phyloP scores from a whole-genome alignment of 495 filamentous ascomycete species.

The Cladorrhinum samala region DNA sequence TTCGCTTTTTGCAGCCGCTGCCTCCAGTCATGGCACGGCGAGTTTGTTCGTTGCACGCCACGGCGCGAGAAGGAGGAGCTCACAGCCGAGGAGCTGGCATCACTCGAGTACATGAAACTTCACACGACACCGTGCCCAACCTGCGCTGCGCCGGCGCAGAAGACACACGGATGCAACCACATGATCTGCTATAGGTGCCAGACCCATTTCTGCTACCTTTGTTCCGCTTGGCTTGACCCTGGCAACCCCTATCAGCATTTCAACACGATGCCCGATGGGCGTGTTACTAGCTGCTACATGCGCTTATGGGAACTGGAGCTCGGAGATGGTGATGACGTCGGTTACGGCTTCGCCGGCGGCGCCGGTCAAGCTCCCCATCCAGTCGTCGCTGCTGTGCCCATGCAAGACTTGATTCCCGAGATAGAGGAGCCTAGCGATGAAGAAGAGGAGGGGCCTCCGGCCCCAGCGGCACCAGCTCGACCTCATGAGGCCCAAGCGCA shows the following conservation, averaged over 20 bases:
- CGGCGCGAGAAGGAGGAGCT: slow-evolving; percentile 57
- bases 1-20: slow-evolving; percentile 78
- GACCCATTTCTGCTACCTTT: slow-evolving; percentile 95
- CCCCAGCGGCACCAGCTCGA: slow-evolving; percentile 3
- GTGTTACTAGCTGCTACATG: slow-evolving; percentile 63
- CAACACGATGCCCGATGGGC: slow-evolving; percentile 50
- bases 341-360: slow-evolving; percentile 46
- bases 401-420: slow-evolving; percentile 20
- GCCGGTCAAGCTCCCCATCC: slow-evolving; percentile 16
- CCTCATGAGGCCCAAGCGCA: slow-evolving; percentile 4
- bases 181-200: slow-evolving; percentile 91
- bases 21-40: slow-evolving; percentile 78
- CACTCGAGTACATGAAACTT: slow-evolving; percentile 67
- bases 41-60: slow-evolving; percentile 56
- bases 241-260: slow-evolving; percentile 85
- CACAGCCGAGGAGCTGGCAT: slow-evolving; percentile 76
- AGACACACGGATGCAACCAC: slow-evolving; percentile 93
- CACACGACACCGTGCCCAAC: slow-evolving; percentile 90
- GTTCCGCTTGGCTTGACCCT: slow-evolving; percentile 74
- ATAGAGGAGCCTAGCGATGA: slow-evolving; percentile 23
- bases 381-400: slow-evolving; percentile 4
- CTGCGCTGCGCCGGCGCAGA: slow-evolving; percentile 77
- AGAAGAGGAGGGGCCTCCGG: slow-evolving; percentile 13
- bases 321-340: slow-evolving; percentile 65
- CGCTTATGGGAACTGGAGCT: slow-evolving; percentile 84